Evolutionary conservation across 331 rosid species (phyloP), one percentile per base, ranked within the genome.

Genomic region (Quercus tomentella): DNA sequence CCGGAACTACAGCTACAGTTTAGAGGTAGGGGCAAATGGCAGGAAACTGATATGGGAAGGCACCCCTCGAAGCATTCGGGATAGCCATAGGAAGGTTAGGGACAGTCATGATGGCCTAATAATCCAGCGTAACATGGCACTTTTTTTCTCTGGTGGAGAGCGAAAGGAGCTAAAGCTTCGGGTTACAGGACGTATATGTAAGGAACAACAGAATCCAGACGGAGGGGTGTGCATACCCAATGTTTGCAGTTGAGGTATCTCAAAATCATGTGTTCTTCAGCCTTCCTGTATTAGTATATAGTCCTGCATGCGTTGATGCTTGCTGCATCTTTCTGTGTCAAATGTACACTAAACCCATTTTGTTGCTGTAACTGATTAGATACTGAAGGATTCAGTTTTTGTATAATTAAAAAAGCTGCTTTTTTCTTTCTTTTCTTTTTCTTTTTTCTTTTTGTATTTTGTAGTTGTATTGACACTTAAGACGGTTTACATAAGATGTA

Each of bases 31-130:
- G 9, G 82, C 80, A 56, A 78, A 82, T 56, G 82, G 89, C 28
- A 86, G 89, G 82, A 86, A 82, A 77, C 70, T 82, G 78, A 76
- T 72, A 30, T 85, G 89, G 89, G 80, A 85, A 79, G 86, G 86
- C 54, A 82, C 77, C 22, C 89, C 89, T 8, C 66, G 87, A 37
- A 86, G 85, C 82, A 86, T 86, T 65, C 62, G 80, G 55, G 87
- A 86, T 52, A 80, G 81, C 72, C 87, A 86, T 41, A 79, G 76
- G 69, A 83, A 86, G 69, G 89, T 82, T 16, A 79, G 87, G 74
- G 87, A 80, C 30, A 80, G 83, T 74, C 76, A 83, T 21, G 87
- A 86, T 18, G 87, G 89, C 60, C 89, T 86, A 69, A 86, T 86
- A 54, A 77, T 86, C 54, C 85, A 80, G 45, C 77, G 83, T 5